Evolutionary conservation across 495 filamentous ascomycete species (phyloP).

Genomic region (Penicillium atrosanguineum): DNA sequence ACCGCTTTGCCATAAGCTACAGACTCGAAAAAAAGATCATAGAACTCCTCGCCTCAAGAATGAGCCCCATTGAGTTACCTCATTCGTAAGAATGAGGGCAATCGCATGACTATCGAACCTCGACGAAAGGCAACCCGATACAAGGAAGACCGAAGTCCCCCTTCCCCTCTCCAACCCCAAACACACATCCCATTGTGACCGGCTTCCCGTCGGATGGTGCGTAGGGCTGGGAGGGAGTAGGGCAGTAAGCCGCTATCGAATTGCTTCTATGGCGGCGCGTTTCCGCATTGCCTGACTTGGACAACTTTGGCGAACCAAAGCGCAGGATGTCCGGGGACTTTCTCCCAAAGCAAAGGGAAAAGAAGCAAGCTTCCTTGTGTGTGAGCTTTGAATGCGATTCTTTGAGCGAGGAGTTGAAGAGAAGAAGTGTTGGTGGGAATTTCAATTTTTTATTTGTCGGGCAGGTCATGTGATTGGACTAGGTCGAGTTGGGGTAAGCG

Average conservation of each 20-base stretch:
- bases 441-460: conserved; percentile 27
- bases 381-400: conserved; percentile 99
- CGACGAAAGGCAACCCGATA: conserved; percentile 75
- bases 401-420: conserved; percentile 87
- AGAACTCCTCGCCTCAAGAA: conserved; percentile 97
- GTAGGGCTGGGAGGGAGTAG: conserved; percentile 43
- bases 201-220: conserved; percentile 35
- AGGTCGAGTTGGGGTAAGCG: conserved; percentile 18
- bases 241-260: conserved; percentile 66
- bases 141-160: conserved; percentile 24
- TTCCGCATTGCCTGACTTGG: conserved; percentile 70
- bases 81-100: conserved; percentile 53
- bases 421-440: conserved; percentile 28
- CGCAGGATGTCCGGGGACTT: conserved; percentile 98
- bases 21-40: conserved; percentile 49
- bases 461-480: conserved; percentile 21
- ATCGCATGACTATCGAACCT: conserved; percentile 98
- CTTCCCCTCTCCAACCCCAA: conserved; percentile 40
- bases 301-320: conserved; percentile 28
- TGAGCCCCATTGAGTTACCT: conserved; percentile 99
- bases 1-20: conserved; percentile 67
- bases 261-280: conserved; percentile 99
- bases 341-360: conserved; percentile 84
- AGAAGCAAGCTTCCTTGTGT: conserved; percentile 63
- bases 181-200: conserved; percentile 45